Base-by-base conservation (phyloP, 1,284 basidiomycete genomes). In the Microbotryum silenes-acaulis region DNA sequence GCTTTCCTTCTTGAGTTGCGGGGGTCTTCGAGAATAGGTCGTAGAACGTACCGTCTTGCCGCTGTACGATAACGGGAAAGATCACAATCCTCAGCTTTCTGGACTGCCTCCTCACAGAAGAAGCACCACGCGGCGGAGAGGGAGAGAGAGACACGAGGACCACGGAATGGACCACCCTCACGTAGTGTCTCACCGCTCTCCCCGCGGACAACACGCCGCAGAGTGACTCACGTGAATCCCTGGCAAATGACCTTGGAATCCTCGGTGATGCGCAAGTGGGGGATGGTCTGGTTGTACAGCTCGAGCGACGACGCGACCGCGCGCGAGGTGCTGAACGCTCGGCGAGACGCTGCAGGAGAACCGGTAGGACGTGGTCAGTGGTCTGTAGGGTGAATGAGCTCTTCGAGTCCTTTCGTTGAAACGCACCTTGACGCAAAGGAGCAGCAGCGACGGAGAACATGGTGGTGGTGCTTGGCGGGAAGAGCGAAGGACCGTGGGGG, bases 221-320 rank as follows among this genome's bases (percentile, higher is more conserved):
- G 42, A 5, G 5, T 4, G 46, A 54, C 66, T 51, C 25, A 69
- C 51, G 92, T 97, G 75, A 94, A 87, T 56, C 91, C 91, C 76
- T 96, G 91, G 57, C 66, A 68, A 64, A 96, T 79, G 51, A 97
- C 92, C 77, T 85, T 91, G 70, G 94, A 96, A 78, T 98, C 90
- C 77, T 92, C 91, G 79, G 91, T 75, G 75, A 72, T 66, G 49
- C 69, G 65, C 48, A 70, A 52, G 60, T 71, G 70, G 42, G 65
- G 54, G 31, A 71, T 61, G 14, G 66, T 61, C 60, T 66, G 52
- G 56, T 67, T 65, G 59, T 71, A 71, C 31, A 69, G 53, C 16
- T 56, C 23, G 7, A 58, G 53, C 31, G 54, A 51, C 20, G 45
- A 49, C 14, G 16, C 25, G 2, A 23, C 52, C 16, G 51, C 31